Evolutionary conservation across 208 protist species (phyloP), one percentile per base, ranked within the genome.

Genomic region (Crithidia thermophila): DNA sequence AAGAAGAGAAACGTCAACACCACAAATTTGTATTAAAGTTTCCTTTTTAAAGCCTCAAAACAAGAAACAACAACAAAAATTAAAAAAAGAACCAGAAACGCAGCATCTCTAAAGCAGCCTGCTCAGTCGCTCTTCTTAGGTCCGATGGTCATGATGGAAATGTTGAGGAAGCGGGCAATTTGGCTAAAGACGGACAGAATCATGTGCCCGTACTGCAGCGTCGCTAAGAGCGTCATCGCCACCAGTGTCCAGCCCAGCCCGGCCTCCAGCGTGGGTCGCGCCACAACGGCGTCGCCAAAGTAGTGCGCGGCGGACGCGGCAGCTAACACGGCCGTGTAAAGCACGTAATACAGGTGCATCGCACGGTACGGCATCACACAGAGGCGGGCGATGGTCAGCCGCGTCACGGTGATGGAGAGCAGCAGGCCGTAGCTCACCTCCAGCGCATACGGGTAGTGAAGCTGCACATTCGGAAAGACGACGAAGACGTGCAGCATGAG

Each of bases 341-440:
- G 34, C 14, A 68, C 21, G 4, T 75, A 80, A 62, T 81, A 61
- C 21, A 82, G 23, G 60, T 91, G 83, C n/a, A 77, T 67, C 2
- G 69, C 52, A 50, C 65, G 78, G 42, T 87, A 94, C 30, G 86
- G 86, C 83, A 90, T 94, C 10, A 59, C 50, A 61, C 81, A 91
- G 10, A 96, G 74, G 11, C 91, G 79, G n/a, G 88, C 67, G 6
- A 96, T 75, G 16, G 87, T 94, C 43, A 96, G 73, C 7, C 87
- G 79, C 4, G 88, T 94, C 31, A 88, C 86, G 1, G 82, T 91
- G 57, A 85, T 80, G 16, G 88, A 85, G 4, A 85, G 78, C 11
- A 96, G 68, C 23, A 94, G 68, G 1, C 75, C 87, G 57, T 85
- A 93, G 68, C 86, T 91, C 11, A 93, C 45, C 71, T 96, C 91